Evolutionary conservation across 768 basidiomycete genomes (phyloP), one percentile per base, ranked within the genome.

Genomic region (Mycena leptocephala): DNA sequence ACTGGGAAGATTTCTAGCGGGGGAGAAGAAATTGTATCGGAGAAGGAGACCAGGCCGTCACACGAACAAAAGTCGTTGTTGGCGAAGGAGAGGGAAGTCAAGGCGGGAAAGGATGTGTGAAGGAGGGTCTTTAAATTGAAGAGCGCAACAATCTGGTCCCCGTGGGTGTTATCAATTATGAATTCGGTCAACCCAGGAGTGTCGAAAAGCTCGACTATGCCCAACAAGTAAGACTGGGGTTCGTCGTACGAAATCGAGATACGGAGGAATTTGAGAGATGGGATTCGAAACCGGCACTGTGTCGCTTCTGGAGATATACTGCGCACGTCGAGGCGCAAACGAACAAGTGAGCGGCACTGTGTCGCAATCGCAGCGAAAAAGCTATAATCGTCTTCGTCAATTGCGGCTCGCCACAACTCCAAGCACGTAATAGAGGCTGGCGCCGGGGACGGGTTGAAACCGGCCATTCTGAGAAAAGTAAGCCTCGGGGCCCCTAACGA

Each of bases 31-130:
- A 26, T 26, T 13, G 32, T 37, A 13, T 61, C n/a, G 22, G 58
- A n/a, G 35, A n/a, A 32, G 58, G 9, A 8, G 9, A n/a, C 22
- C 24, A 11, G 5, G n/a, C 14, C 4, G 16, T 33, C 32, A 30
- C 58, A 61, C 11, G 22, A 9, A 10, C 59, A 71, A 9, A 3
- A 11, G 20, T 48, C 2, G 46, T 7, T 41, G 53, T 16, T 37
- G 11, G 37, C 11, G 13, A 71, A 71, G 26, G 43, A 33, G 39
- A 71, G 48, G n/a, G 59, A 71, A 16, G 59, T 48, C 70, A 68
- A 37, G 13, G 41, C 58, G 32, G 70, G 70, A 20, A 62, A 48
- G 11, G 58, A 35, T 28, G 37, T 26, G 5, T 20, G 24, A 11
- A 28, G 30, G n/a, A 39, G 39, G 11, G 2, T 13, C 24, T 13